Evolutionary conservation across 1,284 basidiomycete genomes (phyloP), one percentile per base, ranked within the genome.

Genomic region (Polyporus tsugae): DNA sequence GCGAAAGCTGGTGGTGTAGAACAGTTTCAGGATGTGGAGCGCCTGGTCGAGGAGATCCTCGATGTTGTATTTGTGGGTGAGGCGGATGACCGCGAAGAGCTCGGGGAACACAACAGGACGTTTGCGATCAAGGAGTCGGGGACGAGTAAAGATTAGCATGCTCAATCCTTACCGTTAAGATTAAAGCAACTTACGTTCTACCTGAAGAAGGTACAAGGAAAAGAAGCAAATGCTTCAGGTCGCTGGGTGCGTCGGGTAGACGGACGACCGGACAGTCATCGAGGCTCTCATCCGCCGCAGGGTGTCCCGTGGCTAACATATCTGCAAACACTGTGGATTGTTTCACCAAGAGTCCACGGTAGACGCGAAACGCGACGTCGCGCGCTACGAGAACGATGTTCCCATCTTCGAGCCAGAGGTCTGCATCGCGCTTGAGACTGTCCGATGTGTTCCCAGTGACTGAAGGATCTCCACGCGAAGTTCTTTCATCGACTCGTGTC

Each of bases 371-470:
- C 0, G 84, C 86, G 10, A 83, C 82, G 9, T 79, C 77, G 0
- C 83, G 84, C 1, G 87, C 82, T 53, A 90, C 76, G 65, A 93
- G 83, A 60, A 92, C 80, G 46, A 91, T 80, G 74, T 91, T 93
- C 4, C 91, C 91, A 72, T 93, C 91, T 0, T 79, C 73, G 76
- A 93, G 91, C 89, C 89, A 92, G 72, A 91, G 84, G 66, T 90
- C 88, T 0, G 88, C 9, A 17, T 29, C 17, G 6, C 25, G 58
- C 13, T 36, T 55, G 33, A 55, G 17, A n/a, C n/a, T n/a, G 44
- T n/a, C 19, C 19, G 9, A n/a, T 4, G 44, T 2, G 44, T 4
- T 46, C 1, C 1, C 1, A 2, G 29, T 29, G 29, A 6, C 4
- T 6, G 19, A 46, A n/a, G 44, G 7, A n/a, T 6, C 6, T n/a